Evolutionary conservation across 2,329 filamentous ascomycete species (phyloP), one percentile per base, ranked within the genome.

Genomic region (Trichophyton mentagrophytes): DNA sequence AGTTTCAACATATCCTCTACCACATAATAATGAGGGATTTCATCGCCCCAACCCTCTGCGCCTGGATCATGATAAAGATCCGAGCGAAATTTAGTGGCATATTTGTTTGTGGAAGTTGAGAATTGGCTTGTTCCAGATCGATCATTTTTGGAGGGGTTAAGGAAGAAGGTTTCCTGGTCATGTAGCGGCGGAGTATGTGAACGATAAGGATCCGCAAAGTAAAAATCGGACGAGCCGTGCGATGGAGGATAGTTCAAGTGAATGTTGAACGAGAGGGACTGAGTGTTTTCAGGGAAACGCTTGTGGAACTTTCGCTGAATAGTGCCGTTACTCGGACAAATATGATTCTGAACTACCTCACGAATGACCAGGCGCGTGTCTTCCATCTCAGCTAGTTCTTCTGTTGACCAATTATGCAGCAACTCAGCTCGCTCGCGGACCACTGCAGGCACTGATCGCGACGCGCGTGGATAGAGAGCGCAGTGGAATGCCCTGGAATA

Each of bases 1-100:
- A 85, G 73, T 70, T 85, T 85, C 71, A 85, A 73, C 78, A 85
- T 83, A 63, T 85, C 82, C 65, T 85, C 81, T 3, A 85, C 78
- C 4, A 85, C 75, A 65, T 85, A 85, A 68, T 85, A 85, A 63
- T 85, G 82, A 13, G 77, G 75, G 57, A 85, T 81, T 60, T 85
- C 82, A 65, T 85, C 82, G 33, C 83, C 83, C 83, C 83, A 85
- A 25, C 83, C 83, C 69, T 84, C 81, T n/a, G 75, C 73, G 6
- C 80, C 80, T 2, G 80, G 73, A 33, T 83, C 79, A 62, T 81
- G 78, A 63, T 73, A 74, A 2, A 77, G 68, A 49, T 79, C 77
- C 22, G 77, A 72, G 3, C 73, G 75, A 63, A 78, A 79, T 64
- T 78, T 77, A 42, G 76, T 74, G 49, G 75, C 71, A 67, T 78